Evolutionary conservation across 441 rosid species (phyloP).

Genomic region (Mallotus japonicus): DNA sequence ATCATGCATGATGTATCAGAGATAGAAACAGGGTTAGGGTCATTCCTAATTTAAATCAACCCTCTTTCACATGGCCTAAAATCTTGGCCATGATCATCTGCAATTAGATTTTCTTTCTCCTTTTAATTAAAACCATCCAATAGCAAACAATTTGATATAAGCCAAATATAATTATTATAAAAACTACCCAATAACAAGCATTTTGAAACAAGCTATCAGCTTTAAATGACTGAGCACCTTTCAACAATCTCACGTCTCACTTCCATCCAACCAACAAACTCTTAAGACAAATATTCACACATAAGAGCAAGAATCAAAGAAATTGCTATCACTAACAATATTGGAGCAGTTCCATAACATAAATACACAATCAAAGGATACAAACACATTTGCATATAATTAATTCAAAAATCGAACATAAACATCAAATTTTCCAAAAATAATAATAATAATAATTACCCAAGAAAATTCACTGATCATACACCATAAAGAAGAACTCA

Average conservation of each 20-base stretch:
- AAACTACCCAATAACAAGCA: too few species aligned
- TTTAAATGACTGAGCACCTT: neutral
- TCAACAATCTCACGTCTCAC: neutral
- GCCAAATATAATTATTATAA: too few species aligned
- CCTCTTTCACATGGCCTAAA: neutral
- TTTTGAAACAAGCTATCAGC: neutral
- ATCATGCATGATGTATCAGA: neutral
- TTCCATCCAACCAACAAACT: neutral
- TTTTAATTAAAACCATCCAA: too few species aligned
- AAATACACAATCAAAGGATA: neutral
- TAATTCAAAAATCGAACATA: neutral
- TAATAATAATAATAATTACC: neutral
- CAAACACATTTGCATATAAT: neutral
- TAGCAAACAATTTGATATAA: too few species aligned
- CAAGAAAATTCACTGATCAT: too few species aligned
- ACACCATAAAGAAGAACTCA: too few species aligned
- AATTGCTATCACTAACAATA: neutral
- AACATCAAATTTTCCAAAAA: neutral
- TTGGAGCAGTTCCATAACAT: neutral
- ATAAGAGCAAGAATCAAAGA: too few species aligned
- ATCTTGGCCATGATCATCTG: too few species aligned
- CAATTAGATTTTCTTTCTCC: too few species aligned
- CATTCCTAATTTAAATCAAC: neutral
- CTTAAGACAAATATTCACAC: neutral
- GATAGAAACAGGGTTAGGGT: neutral